Percentiles rank a stretch among this genome's conserved stretches.
Evolutionary conservation across 2,329 filamentous ascomycete species (phyloP).

Genomic region (Colletotrichum liaoningense): DNA sequence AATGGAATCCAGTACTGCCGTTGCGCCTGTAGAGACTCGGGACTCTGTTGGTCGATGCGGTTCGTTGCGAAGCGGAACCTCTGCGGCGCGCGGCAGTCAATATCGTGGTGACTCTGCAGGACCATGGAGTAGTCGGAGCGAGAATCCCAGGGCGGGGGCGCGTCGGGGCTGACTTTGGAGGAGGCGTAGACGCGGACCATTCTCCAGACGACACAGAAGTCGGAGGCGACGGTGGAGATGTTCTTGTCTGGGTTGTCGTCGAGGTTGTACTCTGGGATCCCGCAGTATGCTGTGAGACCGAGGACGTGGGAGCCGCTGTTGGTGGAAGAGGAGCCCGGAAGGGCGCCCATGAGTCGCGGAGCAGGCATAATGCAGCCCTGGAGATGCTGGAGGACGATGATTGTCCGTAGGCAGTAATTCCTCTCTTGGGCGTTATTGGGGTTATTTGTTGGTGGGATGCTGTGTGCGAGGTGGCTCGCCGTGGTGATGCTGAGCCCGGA

Average conservation of each 20-base stretch:
- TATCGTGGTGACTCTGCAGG: slow-evolving; percentile 60
- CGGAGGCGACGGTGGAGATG: slow-evolving; percentile 57
- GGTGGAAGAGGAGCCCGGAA: not conserved
- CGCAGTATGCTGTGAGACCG: not conserved
- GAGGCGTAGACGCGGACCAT: slow-evolving; percentile 59
- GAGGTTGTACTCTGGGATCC: not conserved
- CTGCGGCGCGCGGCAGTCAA: slow-evolving; percentile 62
- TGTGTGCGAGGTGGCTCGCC: slow-evolving; percentile 39
- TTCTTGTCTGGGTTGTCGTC: slow-evolving; percentile 43
- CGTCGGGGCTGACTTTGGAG: slow-evolving; percentile 54
- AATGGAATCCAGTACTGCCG: slow-evolving; percentile 65
- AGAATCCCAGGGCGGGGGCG: slow-evolving; percentile 54
- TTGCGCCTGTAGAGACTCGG: slow-evolving; percentile 54
- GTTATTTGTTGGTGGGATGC: slow-evolving; percentile 35
- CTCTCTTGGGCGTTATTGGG: slow-evolving; percentile 39
- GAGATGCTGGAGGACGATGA: slow-evolving; percentile 54
- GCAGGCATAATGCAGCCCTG: slow-evolving; percentile 45
- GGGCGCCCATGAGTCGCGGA: not conserved
- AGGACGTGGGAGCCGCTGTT: not conserved
- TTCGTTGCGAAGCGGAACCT: slow-evolving; percentile 62
- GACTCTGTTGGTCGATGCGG: slow-evolving; percentile 54
- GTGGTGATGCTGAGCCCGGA: slow-evolving; percentile 40
- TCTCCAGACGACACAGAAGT: slow-evolving; percentile 59
- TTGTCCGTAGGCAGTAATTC: slow-evolving; percentile 52
- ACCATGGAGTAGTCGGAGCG: slow-evolving; percentile 65